Base-by-base conservation (phyloP, 2,329 filamentous ascomycete genomes). In the Sporothrix schenckii region DNA sequence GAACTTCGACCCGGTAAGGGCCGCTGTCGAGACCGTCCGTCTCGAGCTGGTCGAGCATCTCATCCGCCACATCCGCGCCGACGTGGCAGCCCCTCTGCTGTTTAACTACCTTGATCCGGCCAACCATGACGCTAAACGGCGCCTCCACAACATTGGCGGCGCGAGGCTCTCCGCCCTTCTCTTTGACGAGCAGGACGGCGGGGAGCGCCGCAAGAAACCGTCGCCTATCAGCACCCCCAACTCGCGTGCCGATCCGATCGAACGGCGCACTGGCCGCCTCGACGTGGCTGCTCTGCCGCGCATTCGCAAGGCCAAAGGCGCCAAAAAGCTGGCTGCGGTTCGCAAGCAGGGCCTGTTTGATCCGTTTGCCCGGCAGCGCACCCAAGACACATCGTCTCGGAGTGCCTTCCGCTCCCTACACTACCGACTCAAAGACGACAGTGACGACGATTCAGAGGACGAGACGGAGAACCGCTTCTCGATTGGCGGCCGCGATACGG, bases 1-100 rank as follows among this genome's bases (percentile, higher is more conserved):
- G 76, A 91, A 96, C 77, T 88, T 97, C 74, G 94, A 99, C 79
- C 94, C 95, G n/a, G 92, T 94, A 4, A 82, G 85, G 65, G 94
- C 96, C 77, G 94, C 95, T 47, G 84, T 93, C 52, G 89, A 94
- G 72, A 86, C 92, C 58, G 86, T 97, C 68, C 87, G 91, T 67
- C 87, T 88, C 68, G 94, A 98, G 78, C 83, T 99, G 77, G 89
- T 88, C 71, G 92, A 96, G 77, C 95, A 96, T 78, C 83, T 99
- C 49, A 88, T 98, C 73, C 88, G 91, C 74, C 93, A 97, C 78
- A 92, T 98, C 76, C 93, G 94, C 75, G 91, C 91, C 58, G 91
- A 94, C 75, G 89, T 98, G 63, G 94, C 92, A 10, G 92, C 90
- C 7, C 93, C 93, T 2, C 86, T 89, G 56, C 84, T 99, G 50